A percentile compares a stretch with the other conserved stretches of the same genome.
Evolutionary conservation across 176 grass and related monocot species (phyloP).

Genomic region (Pontederia paniculata): DNA sequence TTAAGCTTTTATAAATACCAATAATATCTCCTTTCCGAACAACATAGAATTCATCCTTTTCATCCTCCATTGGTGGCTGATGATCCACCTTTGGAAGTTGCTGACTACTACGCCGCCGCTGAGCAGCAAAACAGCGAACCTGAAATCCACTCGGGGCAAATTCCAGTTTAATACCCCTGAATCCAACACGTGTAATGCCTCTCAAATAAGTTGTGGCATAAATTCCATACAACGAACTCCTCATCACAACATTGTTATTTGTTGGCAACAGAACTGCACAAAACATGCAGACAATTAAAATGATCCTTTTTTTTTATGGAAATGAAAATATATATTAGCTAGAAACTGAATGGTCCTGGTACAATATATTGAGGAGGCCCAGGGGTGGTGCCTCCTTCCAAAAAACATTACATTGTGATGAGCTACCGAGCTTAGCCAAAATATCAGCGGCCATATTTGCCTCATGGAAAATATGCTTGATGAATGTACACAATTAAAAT

Average conservation of each 20-base stretch:
- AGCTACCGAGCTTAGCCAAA: too few species aligned
- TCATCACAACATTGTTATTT: not conserved
- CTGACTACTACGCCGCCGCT: not conserved
- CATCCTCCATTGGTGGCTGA: slow-evolving; percentile 2
- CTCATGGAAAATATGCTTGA: too few species aligned
- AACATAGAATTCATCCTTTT: slow-evolving; percentile 54
- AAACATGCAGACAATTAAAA: not conserved
- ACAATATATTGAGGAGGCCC: too few species aligned
- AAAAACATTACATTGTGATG: too few species aligned
- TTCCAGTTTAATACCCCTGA: not conserved
- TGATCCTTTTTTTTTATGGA: too few species aligned
- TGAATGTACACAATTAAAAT: too few species aligned
- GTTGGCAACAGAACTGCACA: not conserved
- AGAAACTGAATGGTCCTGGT: too few species aligned
- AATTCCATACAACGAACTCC: slow-evolving; percentile 2
- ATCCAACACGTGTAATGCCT: not conserved
- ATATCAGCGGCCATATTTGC: too few species aligned
- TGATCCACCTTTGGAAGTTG: not conserved
- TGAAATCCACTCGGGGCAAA: not conserved
- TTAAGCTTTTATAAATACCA: slow-evolving; percentile 54
- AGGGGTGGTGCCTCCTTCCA: too few species aligned
- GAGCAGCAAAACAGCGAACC: not conserved
- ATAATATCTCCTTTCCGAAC: slow-evolving; percentile 59
- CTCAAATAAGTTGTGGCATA: not conserved
- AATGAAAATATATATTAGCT: too few species aligned